Conservation (phyloP, 495 filamentous ascomycete species). For the Hyaloscypha finlandica region DNA sequence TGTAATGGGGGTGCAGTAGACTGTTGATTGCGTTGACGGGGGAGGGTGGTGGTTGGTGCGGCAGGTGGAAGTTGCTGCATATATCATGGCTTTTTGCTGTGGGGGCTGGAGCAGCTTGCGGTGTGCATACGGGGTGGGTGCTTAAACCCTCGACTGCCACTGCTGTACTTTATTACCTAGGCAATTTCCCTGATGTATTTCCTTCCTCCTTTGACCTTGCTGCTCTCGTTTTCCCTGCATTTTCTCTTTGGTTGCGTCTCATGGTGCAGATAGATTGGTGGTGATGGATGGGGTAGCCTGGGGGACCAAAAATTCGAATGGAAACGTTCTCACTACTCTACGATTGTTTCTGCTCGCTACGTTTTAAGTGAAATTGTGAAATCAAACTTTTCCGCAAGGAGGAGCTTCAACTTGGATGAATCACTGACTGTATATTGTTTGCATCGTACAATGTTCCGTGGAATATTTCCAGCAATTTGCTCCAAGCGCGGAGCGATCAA, state of each 20-base stretch:
- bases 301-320: slow-evolving; percentile 31
- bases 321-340: slow-evolving; percentile 19
- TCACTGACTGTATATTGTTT: too few relatives aligned
- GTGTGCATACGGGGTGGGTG: slow-evolving; percentile 32
- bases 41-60: slow-evolving; percentile 33
- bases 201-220: slow-evolving; percentile 37
- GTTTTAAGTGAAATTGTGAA: too few relatives aligned
- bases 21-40: slow-evolving; percentile 21
- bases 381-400: too few relatives aligned
- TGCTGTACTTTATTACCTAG: slow-evolving; percentile 64
- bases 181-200: slow-evolving; percentile 60
- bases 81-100: slow-evolving; percentile 40
- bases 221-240: slow-evolving; percentile 26
- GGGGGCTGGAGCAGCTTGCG: slow-evolving; percentile 46
- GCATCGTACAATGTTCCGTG: too few relatives aligned
- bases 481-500: too few relatives aligned
- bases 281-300: slow-evolving; percentile 14
- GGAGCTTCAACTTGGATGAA: too few relatives aligned
- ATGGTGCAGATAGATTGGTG: slow-evolving; percentile 34
- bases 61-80: slow-evolving; percentile 38
- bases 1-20: slow-evolving; percentile 38
- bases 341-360: too few relatives aligned
- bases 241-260: slow-evolving; percentile 28
- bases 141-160: slow-evolving; percentile 31
- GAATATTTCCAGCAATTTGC: too few relatives aligned